Conservation (phyloP, 1,139 yeast species). For the Taphrina sp. region DNA sequence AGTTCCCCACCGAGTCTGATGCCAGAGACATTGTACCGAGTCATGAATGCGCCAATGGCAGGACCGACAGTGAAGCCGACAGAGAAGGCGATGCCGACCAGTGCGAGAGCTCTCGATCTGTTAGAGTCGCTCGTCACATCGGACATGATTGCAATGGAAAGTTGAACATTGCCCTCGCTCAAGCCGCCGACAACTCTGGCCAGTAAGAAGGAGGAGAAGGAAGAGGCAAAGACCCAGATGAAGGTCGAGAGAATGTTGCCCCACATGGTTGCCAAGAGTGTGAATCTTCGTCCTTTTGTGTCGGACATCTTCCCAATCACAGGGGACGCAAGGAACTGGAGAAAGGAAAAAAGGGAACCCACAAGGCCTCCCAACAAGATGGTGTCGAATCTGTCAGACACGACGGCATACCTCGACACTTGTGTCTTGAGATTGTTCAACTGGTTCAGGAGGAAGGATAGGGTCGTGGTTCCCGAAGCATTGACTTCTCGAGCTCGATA, state of each 20-base stretch:
- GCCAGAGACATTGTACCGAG: conserved; percentile 31
- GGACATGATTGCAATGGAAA: conserved; percentile 32
- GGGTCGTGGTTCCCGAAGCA: conserved; percentile 19
- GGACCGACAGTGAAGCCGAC: conserved; percentile 33
- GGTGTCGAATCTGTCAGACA: conserved; percentile 27
- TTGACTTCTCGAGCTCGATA: conserved; percentile 25
- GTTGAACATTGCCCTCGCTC: conserved; percentile 33
- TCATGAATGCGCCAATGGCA: conserved; percentile 31
- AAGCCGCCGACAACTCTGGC: conserved; percentile 31
- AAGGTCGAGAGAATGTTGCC: conserved; percentile 31
- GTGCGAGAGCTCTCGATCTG: conserved; percentile 28
- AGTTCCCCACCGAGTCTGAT: conserved; percentile 16
- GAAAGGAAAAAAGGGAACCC: conserved; percentile 30
- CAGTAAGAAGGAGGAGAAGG: conserved; percentile 24
- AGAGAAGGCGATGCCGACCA: conserved; percentile 33
- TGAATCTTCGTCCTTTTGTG: conserved; percentile 21
- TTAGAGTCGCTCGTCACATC: conserved; percentile 31
- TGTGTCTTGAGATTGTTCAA: conserved; percentile 25
- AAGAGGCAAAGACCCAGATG: conserved; percentile 33
- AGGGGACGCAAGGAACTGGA: conserved; percentile 32
- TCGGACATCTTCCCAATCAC: conserved; percentile 28
- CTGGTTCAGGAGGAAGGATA: conserved; percentile 16
- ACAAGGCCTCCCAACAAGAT: conserved; percentile 31
- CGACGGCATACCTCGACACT: conserved; percentile 23
- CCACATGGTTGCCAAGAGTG: conserved; percentile 28